Conservation (phyloP, 495 filamentous ascomycete genomes). For the Aspergillus saccharolyticus region DNA sequence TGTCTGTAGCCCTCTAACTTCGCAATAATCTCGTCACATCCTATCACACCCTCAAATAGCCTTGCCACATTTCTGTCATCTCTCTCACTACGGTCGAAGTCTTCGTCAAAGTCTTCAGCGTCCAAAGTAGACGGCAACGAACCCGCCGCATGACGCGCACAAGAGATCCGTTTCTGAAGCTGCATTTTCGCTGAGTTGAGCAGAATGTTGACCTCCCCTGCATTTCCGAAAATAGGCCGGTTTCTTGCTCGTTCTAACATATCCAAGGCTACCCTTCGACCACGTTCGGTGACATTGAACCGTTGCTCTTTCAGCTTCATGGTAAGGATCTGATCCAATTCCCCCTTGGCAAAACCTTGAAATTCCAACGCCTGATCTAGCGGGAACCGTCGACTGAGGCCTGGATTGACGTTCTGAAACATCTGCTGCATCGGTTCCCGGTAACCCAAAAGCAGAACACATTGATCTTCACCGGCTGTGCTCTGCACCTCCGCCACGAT, state of each 20-base stretch:
- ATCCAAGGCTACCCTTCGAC: slow-evolving; percentile 32
- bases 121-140: too few species aligned
- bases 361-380: slow-evolving; percentile 61
- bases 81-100: slow-evolving; percentile 53
- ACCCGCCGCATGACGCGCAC: slow-evolving; percentile 27
- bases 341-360: slow-evolving; percentile 59
- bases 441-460: slow-evolving; percentile 73
- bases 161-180: slow-evolving; percentile 47
- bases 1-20: slow-evolving; percentile 58
- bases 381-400: slow-evolving; percentile 64
- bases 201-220: slow-evolving; percentile 58
- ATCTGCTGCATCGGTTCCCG: slow-evolving; percentile 70
- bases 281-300: slow-evolving; percentile 38
- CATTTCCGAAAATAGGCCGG: slow-evolving; percentile 51
- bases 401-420: slow-evolving; percentile 79
- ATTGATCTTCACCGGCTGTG: slow-evolving; percentile 70
- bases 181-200: slow-evolving; percentile 55
- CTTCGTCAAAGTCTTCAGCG: slow-evolving; percentile 61
- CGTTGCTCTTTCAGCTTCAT: slow-evolving; percentile 49
- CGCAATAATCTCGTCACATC: slow-evolving; percentile 56
- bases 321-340: slow-evolving; percentile 51
- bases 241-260: slow-evolving; percentile 40
- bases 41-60: slow-evolving; percentile 64
- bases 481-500: slow-evolving; percentile 82
- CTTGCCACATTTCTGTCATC: slow-evolving; percentile 46